Evolutionary conservation across 345 rosid species (phyloP), one percentile per base, ranked within the genome.

Genomic region (Salix exigua): DNA sequence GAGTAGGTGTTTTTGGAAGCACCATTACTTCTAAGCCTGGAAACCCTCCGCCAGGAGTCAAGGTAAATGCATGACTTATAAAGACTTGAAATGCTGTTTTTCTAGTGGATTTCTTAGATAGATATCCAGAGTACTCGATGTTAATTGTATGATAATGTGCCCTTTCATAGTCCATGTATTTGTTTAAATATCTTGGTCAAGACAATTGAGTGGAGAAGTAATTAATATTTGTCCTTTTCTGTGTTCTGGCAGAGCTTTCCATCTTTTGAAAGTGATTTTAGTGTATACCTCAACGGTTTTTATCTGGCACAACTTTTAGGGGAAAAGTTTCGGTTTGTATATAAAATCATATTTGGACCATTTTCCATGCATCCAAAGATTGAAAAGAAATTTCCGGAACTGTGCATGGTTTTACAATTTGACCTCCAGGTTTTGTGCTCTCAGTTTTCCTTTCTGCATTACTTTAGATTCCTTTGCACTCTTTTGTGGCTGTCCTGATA

Each of bases 31-130:
- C 82, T 30, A 90, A 84, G 85, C 70, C 85, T 58, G 76, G 79
- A 65, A 86, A 79, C 77, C 86, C 92, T 64, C 84, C 88, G 2
- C 78, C 86, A 44, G 91, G 89, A 60, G 72, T 86, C 72, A 88
- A 88, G 92, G 94, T 90, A 81, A 73, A 69, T 77, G 40, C 68
- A 21, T 30, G 30, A 26, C 69, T 53, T 77, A 28, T 51, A 38
- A 33, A 42, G 68, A 19, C 74, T 7, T 28, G 48, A 73, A 37
- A 53, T 63, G 28, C 42, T 31, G 71, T 68, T 64, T 66, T 19
- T 33, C 26, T 51, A 51, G 26, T 61, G 4, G 58, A 58, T 51
- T 77, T 62, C 28, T 11, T 19, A 66, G 70, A 19, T 31, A 9
- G 44, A 5, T 19, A n/a, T 4, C 21, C 26, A 19, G 25, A 12